Evolutionary conservation across 768 basidiomycete species (phyloP).

Genomic region (Lactarius sanguifluus): DNA sequence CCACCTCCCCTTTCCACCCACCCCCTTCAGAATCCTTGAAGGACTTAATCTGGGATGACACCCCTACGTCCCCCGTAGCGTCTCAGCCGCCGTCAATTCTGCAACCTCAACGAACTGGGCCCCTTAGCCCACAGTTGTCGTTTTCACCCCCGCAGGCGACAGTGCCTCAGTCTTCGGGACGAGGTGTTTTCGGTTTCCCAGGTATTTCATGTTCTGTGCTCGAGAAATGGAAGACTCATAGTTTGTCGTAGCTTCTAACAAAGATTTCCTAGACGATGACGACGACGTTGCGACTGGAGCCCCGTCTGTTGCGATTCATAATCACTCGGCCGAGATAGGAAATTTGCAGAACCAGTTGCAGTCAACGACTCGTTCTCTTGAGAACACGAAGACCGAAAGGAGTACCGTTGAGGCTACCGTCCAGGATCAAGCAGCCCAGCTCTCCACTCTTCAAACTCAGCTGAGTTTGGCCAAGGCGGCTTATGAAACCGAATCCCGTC

Average conservation of each 20-base stretch:
- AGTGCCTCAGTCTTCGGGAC: slow-evolving; percentile 31
- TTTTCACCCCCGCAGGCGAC: slow-evolving; percentile 21
- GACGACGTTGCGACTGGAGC: slow-evolving; percentile 52
- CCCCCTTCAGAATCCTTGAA: slow-evolving; percentile 42
- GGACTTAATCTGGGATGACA: slow-evolving; percentile 49
- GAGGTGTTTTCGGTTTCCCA: slow-evolving; percentile 55
- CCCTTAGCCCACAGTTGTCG: slow-evolving; percentile 1
- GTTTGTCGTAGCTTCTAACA: slow-evolving; percentile 29
- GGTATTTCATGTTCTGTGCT: slow-evolving; percentile 35
- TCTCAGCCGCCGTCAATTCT: slow-evolving; percentile 39
- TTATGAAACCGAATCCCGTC: slow-evolving; percentile 79
- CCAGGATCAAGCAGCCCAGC: slow-evolving; percentile 66
- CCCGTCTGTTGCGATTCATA: slow-evolving; percentile 54
- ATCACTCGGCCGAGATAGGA: slow-evolving; percentile 83
- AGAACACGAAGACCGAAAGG: slow-evolving; percentile 65
- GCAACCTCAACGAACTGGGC: slow-evolving; percentile 24
- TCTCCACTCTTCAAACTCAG: slow-evolving; percentile 80
- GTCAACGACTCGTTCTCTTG: slow-evolving; percentile 73
- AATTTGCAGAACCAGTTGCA: slow-evolving; percentile 83
- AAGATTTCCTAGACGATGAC: slow-evolving; percentile 73
- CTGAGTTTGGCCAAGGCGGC: slow-evolving; percentile 80
- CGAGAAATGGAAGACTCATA: slow-evolving; percentile 3
- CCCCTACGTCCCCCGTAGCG: slow-evolving; percentile 36
- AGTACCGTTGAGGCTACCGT: slow-evolving; percentile 61
- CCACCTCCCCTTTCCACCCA: slow-evolving; percentile 41